phyloP scores from a whole-genome alignment of 805 yeast species.

The Candida ipomoeae region DNA sequence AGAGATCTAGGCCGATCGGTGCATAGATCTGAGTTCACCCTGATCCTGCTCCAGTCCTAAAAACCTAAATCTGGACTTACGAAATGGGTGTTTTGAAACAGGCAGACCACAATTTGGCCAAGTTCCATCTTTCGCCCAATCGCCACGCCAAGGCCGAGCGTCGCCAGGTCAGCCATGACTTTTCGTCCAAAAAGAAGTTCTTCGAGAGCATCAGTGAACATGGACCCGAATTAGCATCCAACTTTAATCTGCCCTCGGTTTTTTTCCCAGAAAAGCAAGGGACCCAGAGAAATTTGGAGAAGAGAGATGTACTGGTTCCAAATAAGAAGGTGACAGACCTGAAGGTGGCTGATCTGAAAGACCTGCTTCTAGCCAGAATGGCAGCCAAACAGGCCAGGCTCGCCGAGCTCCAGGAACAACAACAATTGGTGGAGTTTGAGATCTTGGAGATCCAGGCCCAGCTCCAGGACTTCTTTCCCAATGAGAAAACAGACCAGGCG shows the following conservation, averaged over 20 bases:
- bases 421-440: slow-evolving; percentile 30
- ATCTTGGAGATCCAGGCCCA: slow-evolving; percentile 27
- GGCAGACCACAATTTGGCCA: slow-evolving; percentile 6
- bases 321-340: too few species aligned
- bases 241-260: slow-evolving; percentile 1
- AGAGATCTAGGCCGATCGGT: not conserved
- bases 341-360: not conserved
- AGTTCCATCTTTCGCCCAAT: slow-evolving; percentile 7
- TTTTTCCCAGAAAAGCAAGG: not conserved
- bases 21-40: too few species aligned
- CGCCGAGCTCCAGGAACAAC: slow-evolving; percentile 43
- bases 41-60: too few species aligned
- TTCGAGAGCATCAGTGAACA: not conserved
- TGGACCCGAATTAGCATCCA: not conserved
- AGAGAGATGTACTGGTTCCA: not conserved
- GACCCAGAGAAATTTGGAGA: too few species aligned
- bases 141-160: not conserved
- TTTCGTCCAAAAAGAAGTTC: slow-evolving; percentile 1
- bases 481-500: not conserved
- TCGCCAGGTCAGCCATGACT: slow-evolving; percentile 4
- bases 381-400: slow-evolving; percentile 55
- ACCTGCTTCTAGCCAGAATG: slow-evolving; percentile 18
- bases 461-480: slow-evolving; percentile 9
- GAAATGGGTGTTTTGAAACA: slow-evolving; percentile 1
- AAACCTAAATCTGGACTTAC: not conserved